Evolutionary conservation across 352 stramenopile genomes (phyloP).

Genomic region (Saprolegnia diclina): DNA sequence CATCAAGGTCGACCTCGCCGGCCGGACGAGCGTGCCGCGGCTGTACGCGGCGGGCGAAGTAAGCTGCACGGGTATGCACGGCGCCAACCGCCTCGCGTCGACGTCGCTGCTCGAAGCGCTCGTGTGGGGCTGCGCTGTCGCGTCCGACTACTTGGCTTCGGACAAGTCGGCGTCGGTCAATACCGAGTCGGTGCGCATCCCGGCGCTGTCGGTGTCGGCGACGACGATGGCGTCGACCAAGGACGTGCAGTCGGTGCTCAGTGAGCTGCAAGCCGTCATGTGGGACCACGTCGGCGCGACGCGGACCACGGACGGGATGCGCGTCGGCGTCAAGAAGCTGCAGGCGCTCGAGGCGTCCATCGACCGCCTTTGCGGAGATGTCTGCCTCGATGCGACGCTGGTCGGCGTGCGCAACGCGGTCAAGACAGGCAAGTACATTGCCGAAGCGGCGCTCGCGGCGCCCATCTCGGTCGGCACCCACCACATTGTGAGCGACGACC

Average conservation of each 20-base stretch:
- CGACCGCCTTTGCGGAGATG: constrained; percentile 63
- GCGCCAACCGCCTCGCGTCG: constrained; percentile 90
- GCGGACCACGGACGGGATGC: constrained; percentile 69
- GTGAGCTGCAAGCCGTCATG: constrained; percentile 79
- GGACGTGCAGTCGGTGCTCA: constrained; percentile 37
- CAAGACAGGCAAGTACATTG: constrained; percentile 81
- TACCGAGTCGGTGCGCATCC: constrained; percentile 24
- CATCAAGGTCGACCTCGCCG: constrained; percentile 84
- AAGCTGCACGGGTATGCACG: constrained; percentile 91
- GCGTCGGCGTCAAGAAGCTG: constrained; percentile 75
- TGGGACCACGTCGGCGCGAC: constrained; percentile 92
- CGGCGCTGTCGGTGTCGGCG: constrained; percentile 7
- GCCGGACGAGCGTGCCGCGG: constrained; percentile 65
- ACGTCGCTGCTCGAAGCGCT: constrained; percentile 92
- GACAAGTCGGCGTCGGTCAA: neutral
- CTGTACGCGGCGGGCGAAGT: constrained; percentile 92
- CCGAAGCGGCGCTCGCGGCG: constrained; percentile 72
- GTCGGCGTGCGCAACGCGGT: constrained; percentile 86
- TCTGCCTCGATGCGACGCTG: constrained; percentile 57
- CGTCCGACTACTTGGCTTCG: constrained; percentile 54
- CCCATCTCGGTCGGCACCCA: constrained; percentile 84
- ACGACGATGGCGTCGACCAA: neutral
- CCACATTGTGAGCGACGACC: constrained; percentile 66
- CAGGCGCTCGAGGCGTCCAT: constrained; percentile 67
- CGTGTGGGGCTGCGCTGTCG: constrained; percentile 89